Evolutionary conservation across 2,329 filamentous ascomycete species (phyloP).

Genomic region (Penicillium thymicola): DNA sequence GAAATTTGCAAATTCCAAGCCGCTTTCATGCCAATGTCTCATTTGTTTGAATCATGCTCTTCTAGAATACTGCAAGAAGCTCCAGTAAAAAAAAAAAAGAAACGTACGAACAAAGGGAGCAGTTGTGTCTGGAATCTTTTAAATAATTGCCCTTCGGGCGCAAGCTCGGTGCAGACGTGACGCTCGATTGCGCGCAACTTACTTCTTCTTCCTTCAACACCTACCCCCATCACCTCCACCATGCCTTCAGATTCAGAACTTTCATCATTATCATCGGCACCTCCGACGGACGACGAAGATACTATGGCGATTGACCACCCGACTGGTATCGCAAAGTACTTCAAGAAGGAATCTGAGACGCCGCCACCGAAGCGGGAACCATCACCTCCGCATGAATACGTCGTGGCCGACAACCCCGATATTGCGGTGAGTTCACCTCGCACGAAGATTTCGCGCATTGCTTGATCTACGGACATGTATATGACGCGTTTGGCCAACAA

Average conservation of each 20-base stretch:
- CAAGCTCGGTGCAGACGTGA: slow-evolving; percentile 18
- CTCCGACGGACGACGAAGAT: slow-evolving; percentile 58
- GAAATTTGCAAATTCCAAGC: background rate
- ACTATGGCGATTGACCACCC: slow-evolving; percentile 40
- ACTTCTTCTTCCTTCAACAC: slow-evolving; percentile 31
- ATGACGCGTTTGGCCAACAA: slow-evolving; percentile 29
- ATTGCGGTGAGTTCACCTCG: slow-evolving; percentile 71
- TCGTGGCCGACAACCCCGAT: slow-evolving; percentile 83
- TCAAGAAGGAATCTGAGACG: slow-evolving; percentile 48
- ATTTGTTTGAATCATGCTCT: background rate
- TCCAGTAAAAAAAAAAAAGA: background rate
- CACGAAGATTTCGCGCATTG: slow-evolving; percentile 36
- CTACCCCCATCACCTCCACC: slow-evolving; percentile 25
- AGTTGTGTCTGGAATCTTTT: slow-evolving; percentile 9
- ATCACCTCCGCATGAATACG: slow-evolving; percentile 86
- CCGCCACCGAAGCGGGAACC: slow-evolving; percentile 75
- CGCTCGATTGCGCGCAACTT: slow-evolving; percentile 21
- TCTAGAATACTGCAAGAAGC: background rate
- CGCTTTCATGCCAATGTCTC: background rate
- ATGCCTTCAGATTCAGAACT: slow-evolving; percentile 56
- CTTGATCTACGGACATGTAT: slow-evolving; percentile 13
- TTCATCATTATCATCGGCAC: slow-evolving; percentile 57
- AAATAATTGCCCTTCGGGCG: slow-evolving; percentile 17
- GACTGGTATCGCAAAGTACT: slow-evolving; percentile 47
- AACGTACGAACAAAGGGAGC: background rate